A percentile compares a stretch with the other conserved stretches of the same genome.
phyloP scores from a whole-genome alignment of 2,329 filamentous ascomycete species.

The Paecilomyces sp. region DNA sequence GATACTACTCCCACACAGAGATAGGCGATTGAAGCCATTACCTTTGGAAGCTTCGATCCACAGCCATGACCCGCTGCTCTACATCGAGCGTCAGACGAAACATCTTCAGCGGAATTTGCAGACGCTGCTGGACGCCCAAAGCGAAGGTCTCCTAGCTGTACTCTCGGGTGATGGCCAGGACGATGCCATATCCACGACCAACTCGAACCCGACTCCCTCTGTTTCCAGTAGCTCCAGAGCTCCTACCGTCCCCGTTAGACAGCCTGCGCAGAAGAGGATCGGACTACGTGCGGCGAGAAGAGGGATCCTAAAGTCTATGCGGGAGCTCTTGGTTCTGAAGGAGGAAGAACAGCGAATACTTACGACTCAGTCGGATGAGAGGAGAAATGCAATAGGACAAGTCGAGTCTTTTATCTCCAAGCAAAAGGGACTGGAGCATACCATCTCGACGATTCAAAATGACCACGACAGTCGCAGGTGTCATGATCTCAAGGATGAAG shows the following conservation, averaged over 20 bases:
- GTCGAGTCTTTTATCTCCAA: conserved; percentile 47
- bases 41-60: conserved; percentile 22
- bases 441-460: conserved; percentile 43
- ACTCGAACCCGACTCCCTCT: conserved; percentile 27
- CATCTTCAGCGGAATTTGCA: conserved; percentile 53
- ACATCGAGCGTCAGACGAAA: conserved; percentile 45
- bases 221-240: conserved; percentile 19
- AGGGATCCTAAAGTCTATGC: conserved; percentile 52
- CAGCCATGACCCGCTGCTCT: conserved; percentile 39
- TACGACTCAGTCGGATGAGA: conserved; percentile 36
- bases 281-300: conserved; percentile 47
- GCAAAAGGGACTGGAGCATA: conserved; percentile 41
- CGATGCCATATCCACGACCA: conserved; percentile 40
- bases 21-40: conserved; percentile 18
- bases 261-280: conserved; percentile 39
- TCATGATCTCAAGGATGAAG: conserved; percentile 43
- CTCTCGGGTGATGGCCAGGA: conserved; percentile 34
- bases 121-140: conserved; percentile 53
- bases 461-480: conserved; percentile 39
- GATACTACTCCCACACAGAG: conserved; percentile 17
- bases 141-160: conserved; percentile 48
- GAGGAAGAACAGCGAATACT: conserved; percentile 49
- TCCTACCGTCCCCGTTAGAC: conserved; percentile 30
- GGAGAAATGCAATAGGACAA: conserved; percentile 42
- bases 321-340: conserved; percentile 49